Evolutionary conservation across 345 rosid species (phyloP).

Genomic region (Trapa incisa): DNA sequence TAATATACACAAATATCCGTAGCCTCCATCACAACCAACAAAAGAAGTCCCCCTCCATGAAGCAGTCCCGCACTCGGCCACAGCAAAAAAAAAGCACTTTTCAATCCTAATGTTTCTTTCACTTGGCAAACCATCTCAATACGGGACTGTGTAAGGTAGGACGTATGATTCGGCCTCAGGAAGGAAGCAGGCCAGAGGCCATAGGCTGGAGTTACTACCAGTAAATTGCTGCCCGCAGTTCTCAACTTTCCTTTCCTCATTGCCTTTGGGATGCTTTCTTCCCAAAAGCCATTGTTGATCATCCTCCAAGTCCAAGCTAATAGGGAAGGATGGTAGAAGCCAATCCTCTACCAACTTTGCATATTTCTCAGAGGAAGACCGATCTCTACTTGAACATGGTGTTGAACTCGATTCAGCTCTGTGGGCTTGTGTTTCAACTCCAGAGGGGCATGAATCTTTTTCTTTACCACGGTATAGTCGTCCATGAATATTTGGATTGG

Average conservation of each 20-base stretch:
- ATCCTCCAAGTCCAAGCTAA: constrained; percentile 6
- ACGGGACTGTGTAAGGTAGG: constrained; percentile 40
- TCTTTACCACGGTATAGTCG: constrained; percentile 10
- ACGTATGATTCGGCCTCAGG: constrained; percentile 34
- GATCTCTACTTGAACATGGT: constrained; percentile 14
- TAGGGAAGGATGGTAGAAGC: constrained; percentile 20
- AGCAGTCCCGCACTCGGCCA: not conserved
- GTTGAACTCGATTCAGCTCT: constrained; percentile 5
- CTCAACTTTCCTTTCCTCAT: constrained; percentile 9
- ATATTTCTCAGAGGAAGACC: constrained; percentile 27
- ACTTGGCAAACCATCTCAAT: constrained; percentile 13
- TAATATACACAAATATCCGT: too few relatives aligned
- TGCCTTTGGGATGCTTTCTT: constrained; percentile 4
- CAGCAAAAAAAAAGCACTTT: too few relatives aligned
- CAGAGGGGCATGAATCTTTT: constrained; percentile 3
- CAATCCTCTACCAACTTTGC: constrained; percentile 31
- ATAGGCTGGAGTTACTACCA: constrained; percentile 5
- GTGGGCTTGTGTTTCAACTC: constrained; percentile 1
- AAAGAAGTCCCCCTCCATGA: not conserved
- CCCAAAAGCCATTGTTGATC: constrained; percentile 26
- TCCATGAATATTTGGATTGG: constrained; percentile 6
- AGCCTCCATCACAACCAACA: not conserved
- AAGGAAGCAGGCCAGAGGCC: constrained; percentile 24
- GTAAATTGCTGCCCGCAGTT: not conserved
- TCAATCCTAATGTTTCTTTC: not conserved